These are phyloP conservation scores for Oehlia diaphana DNA, from an alignment of 192 early-diverging fungal genomes.

Conservation along the genomic window DNA sequence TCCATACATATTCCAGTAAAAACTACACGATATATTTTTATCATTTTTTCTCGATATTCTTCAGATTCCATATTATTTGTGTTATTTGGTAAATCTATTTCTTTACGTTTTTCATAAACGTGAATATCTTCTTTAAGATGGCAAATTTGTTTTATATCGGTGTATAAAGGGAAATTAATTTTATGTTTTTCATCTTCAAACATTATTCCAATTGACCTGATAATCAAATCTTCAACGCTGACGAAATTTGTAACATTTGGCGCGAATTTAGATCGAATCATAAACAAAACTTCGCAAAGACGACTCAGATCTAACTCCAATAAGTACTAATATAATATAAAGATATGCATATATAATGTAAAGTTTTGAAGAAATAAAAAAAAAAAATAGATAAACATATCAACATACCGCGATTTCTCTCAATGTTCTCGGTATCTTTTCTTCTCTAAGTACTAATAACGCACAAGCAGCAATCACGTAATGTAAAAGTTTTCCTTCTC, in stretches of 20 bases:
- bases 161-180: not conserved
- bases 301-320: not conserved
- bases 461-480: not conserved
- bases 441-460: slow-evolving; percentile 10
- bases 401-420: slow-evolving; percentile 1
- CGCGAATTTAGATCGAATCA: not conserved
- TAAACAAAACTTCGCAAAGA: not conserved
- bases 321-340: not conserved
- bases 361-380: not conserved
- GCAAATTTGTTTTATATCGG: not conserved
- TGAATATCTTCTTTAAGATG: slow-evolving; percentile 4
- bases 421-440: slow-evolving; percentile 8
- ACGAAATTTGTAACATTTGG: slow-evolving; percentile 1
- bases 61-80: not conserved
- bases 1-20: not conserved
- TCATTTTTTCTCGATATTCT: not conserved
- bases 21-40: slow-evolving; percentile 7
- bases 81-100: not conserved
- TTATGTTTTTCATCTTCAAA: slow-evolving; percentile 1
- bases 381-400: not conserved
- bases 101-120: not conserved
- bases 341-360: too few species aligned
- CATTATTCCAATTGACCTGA: not conserved
- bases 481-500: slow-evolving; percentile 6
- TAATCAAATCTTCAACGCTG: not conserved